Evolutionary conservation across 495 filamentous ascomycete genomes (phyloP).

Genomic region (Lasiosphaeria ovina): DNA sequence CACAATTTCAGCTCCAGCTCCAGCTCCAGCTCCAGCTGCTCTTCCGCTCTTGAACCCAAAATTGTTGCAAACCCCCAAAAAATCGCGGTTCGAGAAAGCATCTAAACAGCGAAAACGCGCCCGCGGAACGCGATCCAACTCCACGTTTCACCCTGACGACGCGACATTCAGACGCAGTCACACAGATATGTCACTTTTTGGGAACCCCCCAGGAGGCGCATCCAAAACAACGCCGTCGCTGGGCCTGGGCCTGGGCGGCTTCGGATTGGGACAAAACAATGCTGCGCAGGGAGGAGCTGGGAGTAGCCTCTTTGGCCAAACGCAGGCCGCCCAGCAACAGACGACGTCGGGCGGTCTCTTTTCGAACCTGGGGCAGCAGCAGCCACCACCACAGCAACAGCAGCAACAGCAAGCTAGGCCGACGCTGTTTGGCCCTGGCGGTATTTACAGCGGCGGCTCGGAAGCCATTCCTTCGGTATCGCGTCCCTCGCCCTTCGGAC

Average conservation of each 20-base stretch:
- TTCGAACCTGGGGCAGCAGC: neutral
- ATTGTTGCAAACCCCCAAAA: too few species aligned
- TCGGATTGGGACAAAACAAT: neutral
- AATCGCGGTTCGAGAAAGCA: too few species aligned
- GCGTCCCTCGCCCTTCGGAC: neutral
- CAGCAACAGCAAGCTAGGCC: conserved; percentile 10
- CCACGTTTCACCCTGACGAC: neutral
- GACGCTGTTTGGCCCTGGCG: neutral
- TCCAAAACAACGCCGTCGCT: neutral
- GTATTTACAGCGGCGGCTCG: conserved; percentile 18
- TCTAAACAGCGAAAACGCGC: too few species aligned
- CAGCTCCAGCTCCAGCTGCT: too few species aligned
- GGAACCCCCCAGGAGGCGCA: neutral
- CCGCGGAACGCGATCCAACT: too few species aligned
- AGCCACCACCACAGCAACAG: neutral
- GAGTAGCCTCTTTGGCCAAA: neutral
- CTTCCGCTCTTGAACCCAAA: too few species aligned
- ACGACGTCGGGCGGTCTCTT: too few species aligned
- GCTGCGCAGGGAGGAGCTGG: neutral
- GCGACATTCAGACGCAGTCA: neutral
- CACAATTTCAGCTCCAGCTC: too few species aligned
- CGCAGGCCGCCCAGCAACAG: too few species aligned
- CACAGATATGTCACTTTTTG: neutral
- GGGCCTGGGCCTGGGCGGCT: neutral
- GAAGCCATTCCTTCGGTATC: neutral